Evolutionary conservation across 495 filamentous ascomycete species (phyloP), one percentile per base, ranked within the genome.

Genomic region (Patellaria atrata): DNA sequence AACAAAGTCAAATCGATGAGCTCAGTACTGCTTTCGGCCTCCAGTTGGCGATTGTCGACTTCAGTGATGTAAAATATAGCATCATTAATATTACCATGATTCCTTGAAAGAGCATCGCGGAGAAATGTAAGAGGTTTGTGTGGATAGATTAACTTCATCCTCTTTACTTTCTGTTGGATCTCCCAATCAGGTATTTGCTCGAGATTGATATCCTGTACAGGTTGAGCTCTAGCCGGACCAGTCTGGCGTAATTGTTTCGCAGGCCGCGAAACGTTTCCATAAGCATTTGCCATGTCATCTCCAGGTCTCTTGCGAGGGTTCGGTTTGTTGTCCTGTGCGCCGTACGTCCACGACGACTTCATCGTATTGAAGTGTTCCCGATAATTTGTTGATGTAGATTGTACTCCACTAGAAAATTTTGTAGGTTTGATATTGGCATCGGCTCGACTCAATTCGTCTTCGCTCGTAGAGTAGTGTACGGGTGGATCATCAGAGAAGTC

Each of bases 21-120:
- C n/a, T n/a, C n/a, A n/a, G n/a, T n/a, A n/a, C n/a, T n/a, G n/a
- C n/a, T n/a, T n/a, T n/a, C n/a, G n/a, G n/a, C n/a, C n/a, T n/a
- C n/a, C n/a, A n/a, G n/a, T n/a, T 5, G 57, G 46, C 6, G 51
- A 11, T 48, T 31, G n/a, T 30, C 42, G 20, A 39, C 44, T 33
- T 42, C 40, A 5, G 55, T 55, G 21, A 81, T 49, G 28, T 59
- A 50, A 5, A 66, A 62, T 42, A 73, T 49, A 0, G 79, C 75
- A 51, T 70, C 64, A 15, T 77, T 67, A 43, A 60, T 70, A 36
- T 72, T 74, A 5, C 71, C 69, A 18, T 60, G 60, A 17, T 63
- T 59, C 7, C 38, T 35, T 5, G 68, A 38, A 1, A 83, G 53
- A 12, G 73, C 70, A 37, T 73, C 52, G 15, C 65, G 43, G 26